phyloP scores from a whole-genome alignment of 2,329 filamentous ascomycete species.

The Domatiomyces catenatus region DNA sequence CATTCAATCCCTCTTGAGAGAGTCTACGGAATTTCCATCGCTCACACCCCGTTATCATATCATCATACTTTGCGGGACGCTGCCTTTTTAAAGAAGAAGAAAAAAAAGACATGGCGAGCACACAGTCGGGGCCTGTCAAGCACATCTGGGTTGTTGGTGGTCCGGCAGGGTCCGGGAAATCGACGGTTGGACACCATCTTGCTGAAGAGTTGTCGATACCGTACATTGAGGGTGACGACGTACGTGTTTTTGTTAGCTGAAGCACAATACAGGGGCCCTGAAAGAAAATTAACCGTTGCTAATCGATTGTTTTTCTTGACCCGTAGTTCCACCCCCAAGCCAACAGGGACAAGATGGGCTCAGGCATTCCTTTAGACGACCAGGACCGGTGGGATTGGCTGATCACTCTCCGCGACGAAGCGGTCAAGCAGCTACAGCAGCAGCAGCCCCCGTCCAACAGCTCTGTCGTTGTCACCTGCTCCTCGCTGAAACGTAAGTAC shows the following conservation, averaged over 20 bases:
- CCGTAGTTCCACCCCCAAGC: conserved; percentile 37
- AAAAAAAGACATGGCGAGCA: conserved; percentile 6
- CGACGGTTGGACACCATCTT: conserved; percentile 53
- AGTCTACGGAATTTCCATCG: no score
- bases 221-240: conserved; percentile 65
- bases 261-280: no score
- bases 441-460: conserved; percentile 39
- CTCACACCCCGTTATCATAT: no score
- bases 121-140: conserved; percentile 25
- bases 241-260: conserved; percentile 38
- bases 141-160: conserved; percentile 73
- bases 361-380: conserved; percentile 71
- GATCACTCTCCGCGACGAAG: conserved; percentile 53
- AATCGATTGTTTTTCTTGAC: not conserved
- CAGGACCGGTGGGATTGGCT: conserved; percentile 98
- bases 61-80: no score
- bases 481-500: conserved; percentile 91
- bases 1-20: no score
- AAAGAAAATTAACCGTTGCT: not conserved
- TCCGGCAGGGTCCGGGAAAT: conserved; percentile 66
- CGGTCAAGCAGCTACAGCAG: conserved; percentile 29
- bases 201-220: conserved; percentile 48
- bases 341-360: conserved; percentile 84
- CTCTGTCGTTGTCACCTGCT: conserved; percentile 82
- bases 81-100: no score